Evolutionary conservation across 2,329 filamentous ascomycete species (phyloP).

Genomic region (Pezicula rhizophila): DNA sequence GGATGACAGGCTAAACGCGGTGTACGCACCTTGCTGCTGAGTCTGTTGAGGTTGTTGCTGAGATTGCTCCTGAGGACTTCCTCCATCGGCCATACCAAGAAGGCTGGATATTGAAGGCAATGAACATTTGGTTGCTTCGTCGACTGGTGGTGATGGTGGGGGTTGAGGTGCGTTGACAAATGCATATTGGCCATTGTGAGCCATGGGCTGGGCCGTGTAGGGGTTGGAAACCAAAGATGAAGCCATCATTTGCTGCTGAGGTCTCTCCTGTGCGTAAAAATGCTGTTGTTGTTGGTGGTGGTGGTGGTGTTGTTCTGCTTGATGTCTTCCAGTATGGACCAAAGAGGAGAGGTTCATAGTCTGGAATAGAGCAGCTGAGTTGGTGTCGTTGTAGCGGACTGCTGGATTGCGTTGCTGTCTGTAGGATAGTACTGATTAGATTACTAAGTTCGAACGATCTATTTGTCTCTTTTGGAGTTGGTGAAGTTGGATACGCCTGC

Average conservation of each 20-base stretch:
- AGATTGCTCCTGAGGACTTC: slow-evolving; percentile 48
- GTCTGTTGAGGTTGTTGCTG: slow-evolving; percentile 39
- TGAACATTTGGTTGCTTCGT: slow-evolving; percentile 71
- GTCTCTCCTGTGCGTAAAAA: slow-evolving; percentile 23
- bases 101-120: slow-evolving; percentile 91
- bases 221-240: slow-evolving; percentile 36
- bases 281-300: slow-evolving; percentile 18
- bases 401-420: slow-evolving; percentile 4
- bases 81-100: slow-evolving; percentile 72
- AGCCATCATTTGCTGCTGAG: slow-evolving; percentile 35
- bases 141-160: slow-evolving; percentile 69
- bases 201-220: slow-evolving; percentile 40
- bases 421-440: slow-evolving; percentile 20
- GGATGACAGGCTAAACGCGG: neutral
- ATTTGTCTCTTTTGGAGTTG: slow-evolving; percentile 29
- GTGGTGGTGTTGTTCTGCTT: slow-evolving; percentile 20
- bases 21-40: slow-evolving; percentile 17
- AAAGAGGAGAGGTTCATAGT: slow-evolving; percentile 31
- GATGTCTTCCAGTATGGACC: slow-evolving; percentile 26
- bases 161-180: slow-evolving; percentile 49
- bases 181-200: slow-evolving; percentile 38
- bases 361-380: slow-evolving; percentile 3
- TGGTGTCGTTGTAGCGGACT: slow-evolving; percentile 5
- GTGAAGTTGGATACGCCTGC: slow-evolving; percentile 24
- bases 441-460: slow-evolving; percentile 23